Base-by-base conservation (phyloP, 2,329 filamentous ascomycete species). In the Cercospora nicotianae region DNA sequence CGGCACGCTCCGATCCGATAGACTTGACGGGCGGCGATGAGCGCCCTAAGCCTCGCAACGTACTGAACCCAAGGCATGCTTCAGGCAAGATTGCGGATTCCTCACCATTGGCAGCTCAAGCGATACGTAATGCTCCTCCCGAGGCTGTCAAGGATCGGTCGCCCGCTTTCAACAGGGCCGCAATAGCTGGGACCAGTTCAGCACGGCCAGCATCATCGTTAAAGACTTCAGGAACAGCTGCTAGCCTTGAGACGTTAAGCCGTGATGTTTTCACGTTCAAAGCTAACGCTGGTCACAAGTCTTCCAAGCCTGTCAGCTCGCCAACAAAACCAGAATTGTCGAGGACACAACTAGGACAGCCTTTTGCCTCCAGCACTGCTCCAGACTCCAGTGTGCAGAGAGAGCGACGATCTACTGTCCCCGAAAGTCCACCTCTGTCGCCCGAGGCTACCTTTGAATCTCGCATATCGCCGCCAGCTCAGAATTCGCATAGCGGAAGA, bases 361-460 rank as follows among this genome's bases (percentile, higher is more conserved):
- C 45, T 23, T 51, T 51, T 51, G 18, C 45, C 45, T 51, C 45
- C 12, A 51, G 20, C 18, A 23, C 0, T 1, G 45, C 10, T 23
- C 12, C 45, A 23, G 45, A 20, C 4, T 51, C 45, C 18, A 51
- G 20, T 51, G 45, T 10, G 18, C 45, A 20, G 20, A 58, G n/a
- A 58, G 39, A 53, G 30, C 63, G 63, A 26, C 63, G 26, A 12
- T 53, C 63, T 8, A 65, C 55, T 23, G 51, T 65, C 7, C 57
- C 57, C 20, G 63, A 65, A 60, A 65, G 57, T 45, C 63, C 63
- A 10, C 63, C 55, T 9, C 5, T 65, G 23, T 65, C 57, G 26
- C 57, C 63, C 36, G 23, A 31, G 16, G 45, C 45, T 51, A 13
- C 4, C 4, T 1, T 12, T 23, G 45, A 51, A 18, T 23, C 18